phyloP scores from a whole-genome alignment of 352 stramenopile species.

The Phytophthora cryptogea region DNA sequence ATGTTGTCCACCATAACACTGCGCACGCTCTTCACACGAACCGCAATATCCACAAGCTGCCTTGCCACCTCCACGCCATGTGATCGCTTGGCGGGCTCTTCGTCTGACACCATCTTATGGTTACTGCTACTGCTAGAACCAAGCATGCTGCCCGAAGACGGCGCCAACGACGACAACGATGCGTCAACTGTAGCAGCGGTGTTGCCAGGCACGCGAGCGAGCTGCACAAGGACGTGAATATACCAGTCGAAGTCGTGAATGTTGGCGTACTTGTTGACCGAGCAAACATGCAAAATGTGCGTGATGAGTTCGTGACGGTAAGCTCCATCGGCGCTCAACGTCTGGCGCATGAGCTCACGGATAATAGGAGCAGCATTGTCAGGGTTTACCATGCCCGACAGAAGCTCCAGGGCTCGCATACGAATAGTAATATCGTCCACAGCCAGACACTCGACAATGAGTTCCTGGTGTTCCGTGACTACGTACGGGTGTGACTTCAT shows the following conservation, averaged over 20 bases:
- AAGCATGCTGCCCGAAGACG: conserved; percentile 51
- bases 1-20: conserved; percentile 95
- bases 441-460: conserved; percentile 96
- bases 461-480: conserved; percentile 93
- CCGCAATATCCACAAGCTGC: conserved; percentile 97
- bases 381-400: conserved; percentile 95
- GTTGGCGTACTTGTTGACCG: conserved; percentile 97
- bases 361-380: conserved; percentile 97
- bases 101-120: conserved; percentile 26
- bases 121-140: conserved; percentile 31
- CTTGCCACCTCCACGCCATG: conserved; percentile 89
- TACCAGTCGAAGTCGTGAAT: conserved; percentile 99
- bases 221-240: conserved; percentile 95
- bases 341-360: conserved; percentile 95
- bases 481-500: conserved; percentile 96
- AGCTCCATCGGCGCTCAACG: conserved; percentile 90
- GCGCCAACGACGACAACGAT: conserved; percentile 33
- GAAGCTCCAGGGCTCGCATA: conserved; percentile 95
- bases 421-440: conserved; percentile 99
- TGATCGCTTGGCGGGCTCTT: conserved; percentile 41
- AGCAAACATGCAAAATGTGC: conserved; percentile 97
- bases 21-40: conserved; percentile 96
- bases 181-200: conserved; percentile 41
- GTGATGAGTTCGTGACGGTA: conserved; percentile 97
- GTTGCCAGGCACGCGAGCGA: conserved; percentile 92